Conservation (phyloP, 345 rosid genomes). For the Dipteronia dyeriana region DNA sequence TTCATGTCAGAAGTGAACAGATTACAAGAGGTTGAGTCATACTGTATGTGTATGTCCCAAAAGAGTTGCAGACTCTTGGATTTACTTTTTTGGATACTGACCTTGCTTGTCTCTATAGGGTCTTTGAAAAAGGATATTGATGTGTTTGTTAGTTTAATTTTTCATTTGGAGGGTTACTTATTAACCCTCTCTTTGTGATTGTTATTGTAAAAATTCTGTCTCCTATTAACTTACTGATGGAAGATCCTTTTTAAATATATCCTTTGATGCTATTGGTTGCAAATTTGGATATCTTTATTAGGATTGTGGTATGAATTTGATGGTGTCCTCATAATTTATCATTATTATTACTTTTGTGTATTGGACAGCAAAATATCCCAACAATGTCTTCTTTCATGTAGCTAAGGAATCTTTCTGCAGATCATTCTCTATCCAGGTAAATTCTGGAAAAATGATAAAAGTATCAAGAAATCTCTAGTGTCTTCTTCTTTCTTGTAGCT, state of each 20-base stretch:
- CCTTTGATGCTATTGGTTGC: background rate
- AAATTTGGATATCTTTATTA: background rate
- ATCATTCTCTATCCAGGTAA: background rate
- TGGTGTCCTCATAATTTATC: too few relatives aligned
- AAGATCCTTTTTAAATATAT: background rate
- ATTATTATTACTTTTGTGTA: background rate
- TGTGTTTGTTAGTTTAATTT: conserved; percentile 15
- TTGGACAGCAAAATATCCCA: too few relatives aligned
- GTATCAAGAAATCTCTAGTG: background rate
- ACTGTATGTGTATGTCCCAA: conserved; percentile 1
- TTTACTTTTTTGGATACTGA: conserved; percentile 47
- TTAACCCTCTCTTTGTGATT: background rate
- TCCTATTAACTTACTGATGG: background rate
- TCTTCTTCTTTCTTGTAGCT: too few relatives aligned
- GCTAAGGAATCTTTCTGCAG: background rate
- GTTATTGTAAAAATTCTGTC: background rate
- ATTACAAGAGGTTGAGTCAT: conserved; percentile 16
- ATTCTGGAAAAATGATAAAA: background rate
- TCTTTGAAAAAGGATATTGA: conserved; percentile 17
- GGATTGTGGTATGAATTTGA: background rate
- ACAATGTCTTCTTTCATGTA: background rate
- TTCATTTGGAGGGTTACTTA: background rate
- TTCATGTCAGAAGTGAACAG: conserved; percentile 12
- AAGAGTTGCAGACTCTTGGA: conserved; percentile 41
- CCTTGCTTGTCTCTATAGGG: conserved; percentile 30